Conservation (phyloP, 371 early-diverging fungal genomes). For the Zopfochytrium polystomum region DNA sequence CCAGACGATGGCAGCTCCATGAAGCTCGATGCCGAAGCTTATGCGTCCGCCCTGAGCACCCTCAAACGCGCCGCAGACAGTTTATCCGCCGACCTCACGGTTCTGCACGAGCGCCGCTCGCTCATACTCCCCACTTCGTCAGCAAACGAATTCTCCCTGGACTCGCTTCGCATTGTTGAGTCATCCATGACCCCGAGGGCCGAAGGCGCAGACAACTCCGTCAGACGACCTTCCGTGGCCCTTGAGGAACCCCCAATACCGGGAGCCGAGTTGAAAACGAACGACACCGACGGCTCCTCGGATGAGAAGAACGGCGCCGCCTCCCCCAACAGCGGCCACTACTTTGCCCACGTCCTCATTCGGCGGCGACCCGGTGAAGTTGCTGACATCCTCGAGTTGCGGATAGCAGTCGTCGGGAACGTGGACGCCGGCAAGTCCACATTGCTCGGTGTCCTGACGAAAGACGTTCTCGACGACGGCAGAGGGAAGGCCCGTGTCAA, state of each 20-base stretch:
- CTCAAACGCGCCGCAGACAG: constrained; percentile 45
- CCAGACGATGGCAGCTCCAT: constrained; percentile 70
- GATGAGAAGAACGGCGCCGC: background rate
- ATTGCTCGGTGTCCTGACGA: constrained; percentile 84
- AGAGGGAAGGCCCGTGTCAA: constrained; percentile 87
- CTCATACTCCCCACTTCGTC: constrained; percentile 25
- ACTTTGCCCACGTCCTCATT: constrained; percentile 57
- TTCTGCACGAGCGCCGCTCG: constrained; percentile 54
- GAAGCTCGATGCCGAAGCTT: constrained; percentile 63
- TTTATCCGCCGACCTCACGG: constrained; percentile 63
- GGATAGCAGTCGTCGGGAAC: constrained; percentile 89
- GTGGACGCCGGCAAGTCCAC: constrained; percentile 80
- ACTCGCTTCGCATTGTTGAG: too few species aligned
- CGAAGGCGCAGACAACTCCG: too few species aligned
- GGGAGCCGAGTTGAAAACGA: constrained; percentile 1
- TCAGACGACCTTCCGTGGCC: background rate
- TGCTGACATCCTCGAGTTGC: constrained; percentile 76
- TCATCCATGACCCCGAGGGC: too few species aligned
- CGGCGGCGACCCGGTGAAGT: constrained; percentile 66
- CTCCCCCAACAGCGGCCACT: constrained; percentile 10
- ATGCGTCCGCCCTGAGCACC: constrained; percentile 47
- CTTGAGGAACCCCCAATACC: constrained; percentile 7
- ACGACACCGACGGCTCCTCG: background rate
- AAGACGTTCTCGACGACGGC: constrained; percentile 87
- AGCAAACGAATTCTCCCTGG: too few species aligned